These are phyloP conservation scores for Porphyrellus sp. DNA, from an alignment of 1,284 basidiomycete genomes.

Conservation along the genomic window DNA sequence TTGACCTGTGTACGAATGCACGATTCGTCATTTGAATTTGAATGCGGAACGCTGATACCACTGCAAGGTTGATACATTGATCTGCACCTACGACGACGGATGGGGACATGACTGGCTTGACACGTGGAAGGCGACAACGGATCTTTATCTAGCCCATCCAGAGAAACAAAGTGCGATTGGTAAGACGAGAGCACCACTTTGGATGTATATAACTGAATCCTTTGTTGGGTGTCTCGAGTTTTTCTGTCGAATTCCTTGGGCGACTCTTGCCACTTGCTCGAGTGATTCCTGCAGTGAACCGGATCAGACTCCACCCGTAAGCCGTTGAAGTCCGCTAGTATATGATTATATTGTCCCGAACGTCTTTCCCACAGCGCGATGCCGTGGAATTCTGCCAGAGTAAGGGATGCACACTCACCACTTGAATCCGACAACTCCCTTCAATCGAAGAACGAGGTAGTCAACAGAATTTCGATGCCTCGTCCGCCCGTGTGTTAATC, in stretches of 20 bases:
- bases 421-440: constrained; percentile 76
- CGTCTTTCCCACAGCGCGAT: constrained; percentile 62
- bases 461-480: constrained; percentile 52
- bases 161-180: constrained; percentile 75
- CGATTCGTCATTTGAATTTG: too few species aligned
- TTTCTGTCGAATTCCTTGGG: constrained; percentile 59
- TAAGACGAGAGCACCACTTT: constrained; percentile 16
- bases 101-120: too few species aligned
- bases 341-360: constrained; percentile 11
- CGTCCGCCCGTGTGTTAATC: constrained; percentile 57
- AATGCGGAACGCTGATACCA: too few species aligned
- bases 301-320: constrained; percentile 75
- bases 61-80: too few species aligned
- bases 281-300: constrained; percentile 77
- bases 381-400: constrained; percentile 57
- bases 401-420: constrained; percentile 75
- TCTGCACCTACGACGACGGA: too few species aligned
- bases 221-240: constrained; percentile 61
- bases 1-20: too few species aligned
- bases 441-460: constrained; percentile 57
- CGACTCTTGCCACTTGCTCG: constrained; percentile 57
- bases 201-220: neutral
- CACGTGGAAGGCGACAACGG: constrained; percentile 80
- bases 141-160: constrained; percentile 57
- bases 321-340: constrained; percentile 1